A percentile compares a stretch with the other conserved stretches of the same genome.
These are phyloP conservation scores for Dactylonectria macrodidyma DNA, from an alignment of 2,329 filamentous ascomycete species.

Conservation along the genomic window DNA sequence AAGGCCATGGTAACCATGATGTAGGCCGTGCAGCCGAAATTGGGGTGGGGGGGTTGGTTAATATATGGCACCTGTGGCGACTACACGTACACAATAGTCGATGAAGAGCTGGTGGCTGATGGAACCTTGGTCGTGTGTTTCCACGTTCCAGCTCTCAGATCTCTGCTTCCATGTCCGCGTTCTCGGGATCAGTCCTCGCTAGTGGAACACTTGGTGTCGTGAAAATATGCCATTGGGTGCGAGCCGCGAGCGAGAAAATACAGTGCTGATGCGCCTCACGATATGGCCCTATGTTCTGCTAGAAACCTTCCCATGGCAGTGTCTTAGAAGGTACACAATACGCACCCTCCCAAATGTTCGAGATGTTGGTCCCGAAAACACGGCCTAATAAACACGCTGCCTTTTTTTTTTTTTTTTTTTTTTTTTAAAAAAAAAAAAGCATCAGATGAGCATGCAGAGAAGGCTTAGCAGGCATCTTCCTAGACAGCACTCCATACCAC, in stretches of 20 bases:
- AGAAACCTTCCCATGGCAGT: no score
- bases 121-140: not conserved
- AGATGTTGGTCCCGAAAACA: no score
- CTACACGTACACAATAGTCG: no score
- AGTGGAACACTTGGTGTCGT: no score
- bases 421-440: not conserved
- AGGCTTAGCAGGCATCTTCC: constrained; percentile 4
- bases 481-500: not conserved
- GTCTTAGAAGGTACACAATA: no score
- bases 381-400: no score
- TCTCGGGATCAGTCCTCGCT: not conserved
- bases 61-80: not conserved
- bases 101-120: not conserved
- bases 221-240: not conserved
- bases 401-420: no score
- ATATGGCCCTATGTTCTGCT: no score
- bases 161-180: not conserved
- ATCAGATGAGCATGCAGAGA: not conserved
- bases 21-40: constrained; percentile 19
- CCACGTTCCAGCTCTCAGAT: not conserved
- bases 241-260: constrained; percentile 15
- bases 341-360: no score
- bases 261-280: not conserved
- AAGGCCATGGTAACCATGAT: constrained; percentile 15
- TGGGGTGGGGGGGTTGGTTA: not conserved